A percentile compares a stretch with the other conserved stretches of the same genome.
Conservation (phyloP, 2,329 filamentous ascomycete genomes). For the Byssothecium circinans region DNA sequence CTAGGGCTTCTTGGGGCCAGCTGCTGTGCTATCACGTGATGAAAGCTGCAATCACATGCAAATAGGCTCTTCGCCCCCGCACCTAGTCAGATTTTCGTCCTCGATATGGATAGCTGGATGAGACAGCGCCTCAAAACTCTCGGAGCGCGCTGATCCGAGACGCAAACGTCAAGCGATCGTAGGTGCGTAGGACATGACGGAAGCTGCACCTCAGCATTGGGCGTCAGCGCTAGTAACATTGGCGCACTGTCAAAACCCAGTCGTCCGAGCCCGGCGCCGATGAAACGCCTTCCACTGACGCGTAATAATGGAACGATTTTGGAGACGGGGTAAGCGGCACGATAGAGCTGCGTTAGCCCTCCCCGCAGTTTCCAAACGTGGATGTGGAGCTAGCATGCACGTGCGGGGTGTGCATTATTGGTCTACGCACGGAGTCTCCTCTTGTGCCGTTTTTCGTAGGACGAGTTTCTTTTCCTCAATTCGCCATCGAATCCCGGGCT, state of each 20-base stretch:
- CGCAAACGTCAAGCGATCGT: no score
- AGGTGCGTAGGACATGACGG: no score
- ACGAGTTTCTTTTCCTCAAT: slow-evolving; percentile 28
- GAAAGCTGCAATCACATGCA: no score
- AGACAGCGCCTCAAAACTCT: no score
- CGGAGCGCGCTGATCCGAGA: no score
- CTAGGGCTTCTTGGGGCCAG: no score
- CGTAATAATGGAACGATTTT: not conserved
- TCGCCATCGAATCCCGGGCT: slow-evolving; percentile 26
- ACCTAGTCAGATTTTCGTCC: no score
- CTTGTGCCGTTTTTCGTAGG: slow-evolving; percentile 7
- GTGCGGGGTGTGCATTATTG: slow-evolving; percentile 35
- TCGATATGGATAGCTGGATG: no score
- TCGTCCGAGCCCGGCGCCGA: not conserved
- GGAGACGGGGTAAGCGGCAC: not conserved
- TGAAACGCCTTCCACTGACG: not conserved
- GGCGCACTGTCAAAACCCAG: not conserved
- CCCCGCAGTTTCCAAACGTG: slow-evolving; percentile 30
- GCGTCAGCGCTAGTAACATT: not conserved
- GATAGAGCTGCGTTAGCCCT: slow-evolving; percentile 7
- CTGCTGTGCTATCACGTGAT: no score
- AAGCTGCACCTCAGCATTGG: no score
- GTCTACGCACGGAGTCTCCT: slow-evolving; percentile 13
- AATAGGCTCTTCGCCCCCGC: no score
- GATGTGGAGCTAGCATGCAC: slow-evolving; percentile 20